Percentiles rank a stretch among this genome's conserved stretches.
phyloP scores from a whole-genome alignment of 2,329 filamentous ascomycete species.

The Xylaria sp. region DNA sequence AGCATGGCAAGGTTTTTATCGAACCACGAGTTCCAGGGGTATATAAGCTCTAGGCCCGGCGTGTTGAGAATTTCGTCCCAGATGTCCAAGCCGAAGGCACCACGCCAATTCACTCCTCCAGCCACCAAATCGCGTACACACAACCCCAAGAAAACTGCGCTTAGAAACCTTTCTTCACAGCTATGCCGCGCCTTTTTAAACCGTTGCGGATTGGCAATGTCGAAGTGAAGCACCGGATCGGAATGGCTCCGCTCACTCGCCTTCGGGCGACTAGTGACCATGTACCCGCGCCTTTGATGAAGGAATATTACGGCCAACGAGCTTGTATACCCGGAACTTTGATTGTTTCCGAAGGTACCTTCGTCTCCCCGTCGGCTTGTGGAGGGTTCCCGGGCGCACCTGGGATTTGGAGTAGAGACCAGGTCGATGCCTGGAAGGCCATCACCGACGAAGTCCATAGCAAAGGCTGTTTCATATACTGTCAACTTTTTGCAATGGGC shows the following conservation, averaged over 20 bases:
- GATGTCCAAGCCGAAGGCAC: neutral
- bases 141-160: neutral
- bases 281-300: conserved; percentile 52
- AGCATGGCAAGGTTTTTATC: neutral
- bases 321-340: conserved; percentile 50
- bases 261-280: conserved; percentile 56
- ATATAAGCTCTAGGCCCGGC: conserved; percentile 7
- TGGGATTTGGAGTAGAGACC: conserved; percentile 62
- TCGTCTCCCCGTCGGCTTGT: conserved; percentile 56
- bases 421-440: conserved; percentile 65
- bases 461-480: conserved; percentile 66
- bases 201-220: conserved; percentile 42
- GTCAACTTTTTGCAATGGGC: conserved; percentile 69
- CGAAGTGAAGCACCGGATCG: conserved; percentile 42
- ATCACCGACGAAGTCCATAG: conserved; percentile 68
- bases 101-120: neutral
- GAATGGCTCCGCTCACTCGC: conserved; percentile 63
- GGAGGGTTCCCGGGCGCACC: conserved; percentile 61
- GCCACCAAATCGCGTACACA: too few relatives aligned
- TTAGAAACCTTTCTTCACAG: conserved; percentile 26
- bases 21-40: neutral
- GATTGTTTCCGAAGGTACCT: conserved; percentile 65
- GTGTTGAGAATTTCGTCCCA: neutral
- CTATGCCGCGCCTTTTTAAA: conserved; percentile 41
- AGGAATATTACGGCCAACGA: conserved; percentile 47